Conservation (phyloP, 371 early-diverging fungal species). For the Saksenaea vasiformis region DNA sequence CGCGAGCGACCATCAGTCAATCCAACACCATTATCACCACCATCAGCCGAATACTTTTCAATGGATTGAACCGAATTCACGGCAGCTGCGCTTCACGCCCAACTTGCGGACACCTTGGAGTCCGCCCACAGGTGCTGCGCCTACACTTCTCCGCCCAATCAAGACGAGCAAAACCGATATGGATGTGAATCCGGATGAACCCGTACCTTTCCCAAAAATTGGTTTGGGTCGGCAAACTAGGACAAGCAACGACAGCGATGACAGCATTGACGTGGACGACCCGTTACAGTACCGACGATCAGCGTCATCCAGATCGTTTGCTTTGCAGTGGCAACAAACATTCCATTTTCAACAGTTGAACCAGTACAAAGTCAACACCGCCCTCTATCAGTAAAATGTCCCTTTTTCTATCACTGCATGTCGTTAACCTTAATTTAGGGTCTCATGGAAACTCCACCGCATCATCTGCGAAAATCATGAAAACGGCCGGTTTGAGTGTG, state of each 20-base stretch:
- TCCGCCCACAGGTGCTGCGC: neutral
- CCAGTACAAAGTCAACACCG: neutral
- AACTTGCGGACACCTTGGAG: neutral
- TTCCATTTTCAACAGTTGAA: conserved; percentile 29
- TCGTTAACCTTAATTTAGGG: conserved; percentile 15
- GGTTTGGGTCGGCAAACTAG: conserved; percentile 7
- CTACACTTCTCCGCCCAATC: neutral
- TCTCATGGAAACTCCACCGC: conserved; percentile 31
- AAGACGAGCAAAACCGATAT: conserved; percentile 23
- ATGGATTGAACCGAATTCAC: neutral
- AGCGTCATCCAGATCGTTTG: conserved; percentile 10
- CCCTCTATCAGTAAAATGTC: neutral
- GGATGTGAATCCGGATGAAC: conserved; percentile 13
- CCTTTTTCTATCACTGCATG: neutral
- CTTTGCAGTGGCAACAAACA: conserved; percentile 26
- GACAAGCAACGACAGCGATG: neutral
- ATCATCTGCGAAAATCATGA: conserved; percentile 39
- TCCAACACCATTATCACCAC: neutral
- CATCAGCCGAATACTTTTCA: neutral
- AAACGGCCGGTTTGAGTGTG: conserved; percentile 24
- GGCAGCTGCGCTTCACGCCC: neutral
- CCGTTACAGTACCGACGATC: neutral
- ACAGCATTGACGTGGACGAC: conserved; percentile 11
- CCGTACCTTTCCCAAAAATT: conserved; percentile 19
- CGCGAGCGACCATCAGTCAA: neutral